Evolutionary conservation across 75 land plant genomes (phyloP), one percentile per base, ranked within the genome.

Genomic region (Pinus taeda): DNA sequence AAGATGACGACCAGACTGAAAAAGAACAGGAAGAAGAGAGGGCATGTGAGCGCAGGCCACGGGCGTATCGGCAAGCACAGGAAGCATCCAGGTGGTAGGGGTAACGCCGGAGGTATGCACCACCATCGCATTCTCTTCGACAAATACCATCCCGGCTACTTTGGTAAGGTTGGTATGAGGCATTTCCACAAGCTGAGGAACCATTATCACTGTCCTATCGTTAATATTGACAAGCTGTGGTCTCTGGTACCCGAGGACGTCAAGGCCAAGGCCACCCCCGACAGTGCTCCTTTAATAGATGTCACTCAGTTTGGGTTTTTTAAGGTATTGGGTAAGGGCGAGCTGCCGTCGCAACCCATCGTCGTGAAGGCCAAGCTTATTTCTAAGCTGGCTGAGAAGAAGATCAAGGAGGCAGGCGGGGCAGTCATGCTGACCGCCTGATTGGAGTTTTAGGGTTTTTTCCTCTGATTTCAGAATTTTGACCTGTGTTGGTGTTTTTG

Each of bases 91-190:
- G 88, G 88, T 39, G 88, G 88, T 3, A 85, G 88, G 15, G 88
- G 88, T 57, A 86, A 86, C 67, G 88, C 88, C 17, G 88, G 88
- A 77, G 88, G 88, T 17, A 75, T 86, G 84, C 88, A 86, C 66
- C 88, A 86, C 71, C 90, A 88, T 81, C 80, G 90, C 56, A 88
- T 88, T 69, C 90, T 88, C 59, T 88, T 88, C 82, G 90, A 88
- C 81, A 88, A 88, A 79, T 88, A 83, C 77, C 90, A 88, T 79
- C 90, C 90, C 14, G 90, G 90, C 1, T 88, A 87, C 81, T 88
- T 88, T 80, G 90, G 90, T 11, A 88, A 88, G 81, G 90, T 88
- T 36, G 90, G 90, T 58, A 88, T 88, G 90, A 78, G 90, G 29
- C 87, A 87, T 79, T 87, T 87, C 85, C 89, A 87, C 83, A 63